Evolutionary conservation across 1,139 yeast species (phyloP).

Genomic region (Lodderomyces orthopsilosis): DNA sequence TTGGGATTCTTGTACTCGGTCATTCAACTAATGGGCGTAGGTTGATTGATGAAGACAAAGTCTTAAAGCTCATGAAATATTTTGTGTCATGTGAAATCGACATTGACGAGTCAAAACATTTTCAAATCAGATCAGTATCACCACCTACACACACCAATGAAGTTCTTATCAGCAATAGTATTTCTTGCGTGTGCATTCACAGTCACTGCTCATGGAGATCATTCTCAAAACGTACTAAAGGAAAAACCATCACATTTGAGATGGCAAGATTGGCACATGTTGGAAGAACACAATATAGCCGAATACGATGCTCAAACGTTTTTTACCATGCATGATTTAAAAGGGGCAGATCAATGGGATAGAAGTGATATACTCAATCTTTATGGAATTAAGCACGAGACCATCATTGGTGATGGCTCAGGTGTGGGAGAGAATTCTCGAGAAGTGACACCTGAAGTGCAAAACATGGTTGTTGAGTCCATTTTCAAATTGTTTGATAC

Average conservation of each 20-base stretch:
- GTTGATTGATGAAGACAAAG: background rate
- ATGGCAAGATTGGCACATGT: constrained; percentile 91
- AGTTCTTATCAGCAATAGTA: constrained; percentile 4
- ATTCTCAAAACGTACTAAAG: constrained; percentile 10
- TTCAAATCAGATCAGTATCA: background rate
- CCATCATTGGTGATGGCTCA: constrained; percentile 81
- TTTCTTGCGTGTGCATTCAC: constrained; percentile 6
- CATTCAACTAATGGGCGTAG: background rate
- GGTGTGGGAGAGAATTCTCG: constrained; percentile 72
- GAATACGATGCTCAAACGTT: constrained; percentile 74
- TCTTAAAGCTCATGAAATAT: background rate
- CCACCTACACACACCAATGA: constrained; percentile 5
- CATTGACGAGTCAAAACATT: background rate
- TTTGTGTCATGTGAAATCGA: background rate
- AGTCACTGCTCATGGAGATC: constrained; percentile 20
- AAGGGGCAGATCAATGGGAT: constrained; percentile 52
- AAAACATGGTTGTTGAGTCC: constrained; percentile 53
- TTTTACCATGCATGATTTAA: constrained; percentile 75
- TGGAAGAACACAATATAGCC: constrained; percentile 77
- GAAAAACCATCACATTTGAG: constrained; percentile 47
- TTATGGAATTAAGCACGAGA: constrained; percentile 74
- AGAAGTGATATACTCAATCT: constrained; percentile 68
- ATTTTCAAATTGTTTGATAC: constrained; percentile 63
- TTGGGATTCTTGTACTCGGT: constrained; percentile 4
- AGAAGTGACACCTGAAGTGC: constrained; percentile 44